phyloP scores from a whole-genome alignment of 2,329 filamentous ascomycete genomes.

The Nemania serpens region DNA sequence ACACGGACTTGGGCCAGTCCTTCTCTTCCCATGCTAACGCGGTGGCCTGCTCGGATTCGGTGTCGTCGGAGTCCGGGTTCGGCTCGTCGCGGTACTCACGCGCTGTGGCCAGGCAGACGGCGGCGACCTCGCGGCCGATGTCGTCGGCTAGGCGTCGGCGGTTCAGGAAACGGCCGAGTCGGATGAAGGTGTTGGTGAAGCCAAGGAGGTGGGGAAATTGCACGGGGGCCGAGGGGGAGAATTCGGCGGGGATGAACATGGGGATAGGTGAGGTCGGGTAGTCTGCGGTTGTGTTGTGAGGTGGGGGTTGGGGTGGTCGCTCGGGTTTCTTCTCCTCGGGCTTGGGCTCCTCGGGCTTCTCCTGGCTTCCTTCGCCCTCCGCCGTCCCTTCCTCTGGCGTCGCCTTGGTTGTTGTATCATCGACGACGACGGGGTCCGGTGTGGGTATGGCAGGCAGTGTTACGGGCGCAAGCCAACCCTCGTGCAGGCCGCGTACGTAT shows the following conservation, averaged over 20 bases:
- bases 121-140: slow-evolving; percentile 85
- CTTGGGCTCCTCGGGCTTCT: slow-evolving; percentile 43
- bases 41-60: slow-evolving; percentile 63
- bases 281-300: slow-evolving; percentile 74
- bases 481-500: slow-evolving; percentile 89
- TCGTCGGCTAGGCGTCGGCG: slow-evolving; percentile 83
- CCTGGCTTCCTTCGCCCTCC: slow-evolving; percentile 44
- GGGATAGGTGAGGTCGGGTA: slow-evolving; percentile 72
- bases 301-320: slow-evolving; percentile 65
- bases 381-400: slow-evolving; percentile 20
- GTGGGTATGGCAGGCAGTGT: slow-evolving; percentile 58
- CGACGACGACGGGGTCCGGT: slow-evolving; percentile 26
- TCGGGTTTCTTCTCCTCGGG: slow-evolving; percentile 59
- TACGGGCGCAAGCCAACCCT: slow-evolving; percentile 92
- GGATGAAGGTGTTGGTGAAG: slow-evolving; percentile 85
- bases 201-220: slow-evolving; percentile 89
- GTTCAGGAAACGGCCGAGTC: slow-evolving; percentile 86
- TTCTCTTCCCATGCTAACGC: slow-evolving; percentile 72
- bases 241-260: slow-evolving; percentile 66
- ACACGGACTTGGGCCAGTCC: slow-evolving; percentile 83
- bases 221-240: slow-evolving; percentile 75
- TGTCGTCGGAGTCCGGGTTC: slow-evolving; percentile 53
- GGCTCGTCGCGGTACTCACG: slow-evolving; percentile 55
- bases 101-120: slow-evolving; percentile 71
- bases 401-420: slow-evolving; percentile 23